Base-by-base conservation (phyloP, 768 basidiomycete genomes). In the Dendrothele bispora region DNA sequence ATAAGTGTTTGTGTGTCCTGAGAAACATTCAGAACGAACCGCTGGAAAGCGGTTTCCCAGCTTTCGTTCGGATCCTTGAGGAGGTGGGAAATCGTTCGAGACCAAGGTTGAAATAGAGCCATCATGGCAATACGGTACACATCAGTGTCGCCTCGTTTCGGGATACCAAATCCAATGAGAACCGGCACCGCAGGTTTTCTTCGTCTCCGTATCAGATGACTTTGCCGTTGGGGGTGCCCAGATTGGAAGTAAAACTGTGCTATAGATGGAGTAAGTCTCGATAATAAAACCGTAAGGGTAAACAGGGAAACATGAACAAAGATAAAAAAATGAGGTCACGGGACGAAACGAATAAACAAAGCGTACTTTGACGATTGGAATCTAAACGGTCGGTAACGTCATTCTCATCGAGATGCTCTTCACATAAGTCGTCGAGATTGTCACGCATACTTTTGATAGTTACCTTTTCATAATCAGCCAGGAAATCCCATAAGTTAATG, bases 1-100 rank as follows among this genome's bases (percentile, higher is more conserved):
- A 55, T 49, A 12, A 55, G 34, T 12, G 24, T 20, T 12, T 37
- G 4, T 25, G 41, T 45, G 5, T 34, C 43, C 10, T 25, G 11
- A 5, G 43, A 18, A 1, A 47, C 17, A 0, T 7, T 15, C 3
- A 10, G 2, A 7, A 50, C 27, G 11, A 54, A 36, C 12, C 42
- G 20, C 8, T 32, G 3, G 3, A 54, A 20, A 1, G 54, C 47
- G 2, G 34, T 18, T 2, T 12, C 21, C 47, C 43, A 55, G 3
- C 39, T 28, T 14, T 25, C 28, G 18, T n/a, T 17, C 12, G 43
- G 22, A 1, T 40, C 18, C n/a, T 50, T 52, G 3, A 55, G 35
- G 15, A 51, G 54, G 30, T 28, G 5, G 5, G 1, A 20, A 4
- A 20, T 4, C 3, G 14, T 17, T 20, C 51, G n/a, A 8, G 36